These are phyloP conservation scores for Wallacemonas sp. DNA, from an alignment of 208 protist species.

Conservation along the genomic window DNA sequence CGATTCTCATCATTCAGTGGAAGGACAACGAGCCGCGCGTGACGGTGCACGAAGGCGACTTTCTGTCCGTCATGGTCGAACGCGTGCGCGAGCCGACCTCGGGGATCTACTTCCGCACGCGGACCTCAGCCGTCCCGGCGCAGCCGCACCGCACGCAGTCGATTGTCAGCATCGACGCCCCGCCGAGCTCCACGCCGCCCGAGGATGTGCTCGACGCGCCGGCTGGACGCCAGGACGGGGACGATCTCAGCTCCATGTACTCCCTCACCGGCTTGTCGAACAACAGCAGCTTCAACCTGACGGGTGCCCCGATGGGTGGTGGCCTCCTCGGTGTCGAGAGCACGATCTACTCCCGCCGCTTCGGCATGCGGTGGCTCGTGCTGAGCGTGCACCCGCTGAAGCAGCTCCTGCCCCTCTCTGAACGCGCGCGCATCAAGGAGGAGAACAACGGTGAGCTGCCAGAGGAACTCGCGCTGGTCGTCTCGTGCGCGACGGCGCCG, in stretches of 20 bases:
- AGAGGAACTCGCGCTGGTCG: slow-evolving; percentile 36
- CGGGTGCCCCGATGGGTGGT: background rate
- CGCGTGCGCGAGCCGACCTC: slow-evolving; percentile 22
- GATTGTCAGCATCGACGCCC: slow-evolving; percentile 9
- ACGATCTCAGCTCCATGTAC: background rate
- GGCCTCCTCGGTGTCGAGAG: background rate
- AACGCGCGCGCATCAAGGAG: slow-evolving; percentile 12
- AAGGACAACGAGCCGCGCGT: slow-evolving; percentile 30
- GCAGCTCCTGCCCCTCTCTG: slow-evolving; percentile 13
- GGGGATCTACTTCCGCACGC: slow-evolving; percentile 16
- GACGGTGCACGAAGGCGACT: slow-evolving; percentile 25
- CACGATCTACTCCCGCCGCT: background rate
- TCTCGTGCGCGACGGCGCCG: slow-evolving; percentile 20
- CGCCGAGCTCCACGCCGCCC: background rate
- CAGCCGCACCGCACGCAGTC: background rate
- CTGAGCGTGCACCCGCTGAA: slow-evolving; percentile 5
- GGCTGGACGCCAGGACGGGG: background rate
- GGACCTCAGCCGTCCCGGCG: background rate
- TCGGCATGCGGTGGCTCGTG: slow-evolving; percentile 14
- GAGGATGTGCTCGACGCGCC: background rate
- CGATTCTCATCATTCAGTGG: slow-evolving; percentile 28
- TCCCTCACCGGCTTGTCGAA: slow-evolving; percentile 1
- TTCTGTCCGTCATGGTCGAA: slow-evolving; percentile 15
- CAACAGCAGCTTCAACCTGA: slow-evolving; percentile 12
- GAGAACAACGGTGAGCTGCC: slow-evolving; percentile 14